Conservation (phyloP, 1,284 basidiomycete species). For the Spongispora temasekensis region DNA sequence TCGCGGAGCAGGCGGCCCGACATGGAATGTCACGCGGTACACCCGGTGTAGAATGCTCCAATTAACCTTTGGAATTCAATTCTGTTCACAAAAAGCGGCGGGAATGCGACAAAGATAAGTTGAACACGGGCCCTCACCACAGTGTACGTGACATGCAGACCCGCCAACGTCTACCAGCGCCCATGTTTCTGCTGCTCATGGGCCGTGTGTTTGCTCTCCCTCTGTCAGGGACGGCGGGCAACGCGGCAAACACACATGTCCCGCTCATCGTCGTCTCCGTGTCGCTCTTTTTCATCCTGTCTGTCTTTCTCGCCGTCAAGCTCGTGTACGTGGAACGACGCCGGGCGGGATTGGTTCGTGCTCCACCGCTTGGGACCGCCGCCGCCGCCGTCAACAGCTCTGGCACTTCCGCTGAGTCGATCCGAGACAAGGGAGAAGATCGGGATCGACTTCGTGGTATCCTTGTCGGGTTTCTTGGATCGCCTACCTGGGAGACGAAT, state of each 20-base stretch:
- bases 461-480: constrained; percentile 32
- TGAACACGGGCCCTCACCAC: too few species aligned
- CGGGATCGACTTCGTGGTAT: constrained; percentile 14
- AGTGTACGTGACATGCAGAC: too few species aligned
- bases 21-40: too few species aligned
- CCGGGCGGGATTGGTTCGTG: constrained; percentile 28
- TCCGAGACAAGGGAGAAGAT: constrained; percentile 8
- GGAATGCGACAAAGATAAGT: too few species aligned
- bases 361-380: constrained; percentile 2
- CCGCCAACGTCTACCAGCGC: not conserved
- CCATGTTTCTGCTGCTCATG: constrained; percentile 1
- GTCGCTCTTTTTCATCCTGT: constrained; percentile 18
- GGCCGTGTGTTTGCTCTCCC: constrained; percentile 19
- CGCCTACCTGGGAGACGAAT: constrained; percentile 32
- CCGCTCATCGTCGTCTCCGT: constrained; percentile 18
- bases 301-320: constrained; percentile 24
- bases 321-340: constrained; percentile 31
- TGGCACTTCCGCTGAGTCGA: constrained; percentile 1
- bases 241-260: constrained; percentile 5
- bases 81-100: too few species aligned
- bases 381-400: not conserved
- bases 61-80: too few species aligned
- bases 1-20: too few species aligned
- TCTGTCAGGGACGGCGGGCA: constrained; percentile 5
- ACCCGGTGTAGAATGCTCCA: too few species aligned